These are phyloP conservation scores for Penicillium parvum DNA, from an alignment of 495 filamentous ascomycete species.

Conservation along the genomic window DNA sequence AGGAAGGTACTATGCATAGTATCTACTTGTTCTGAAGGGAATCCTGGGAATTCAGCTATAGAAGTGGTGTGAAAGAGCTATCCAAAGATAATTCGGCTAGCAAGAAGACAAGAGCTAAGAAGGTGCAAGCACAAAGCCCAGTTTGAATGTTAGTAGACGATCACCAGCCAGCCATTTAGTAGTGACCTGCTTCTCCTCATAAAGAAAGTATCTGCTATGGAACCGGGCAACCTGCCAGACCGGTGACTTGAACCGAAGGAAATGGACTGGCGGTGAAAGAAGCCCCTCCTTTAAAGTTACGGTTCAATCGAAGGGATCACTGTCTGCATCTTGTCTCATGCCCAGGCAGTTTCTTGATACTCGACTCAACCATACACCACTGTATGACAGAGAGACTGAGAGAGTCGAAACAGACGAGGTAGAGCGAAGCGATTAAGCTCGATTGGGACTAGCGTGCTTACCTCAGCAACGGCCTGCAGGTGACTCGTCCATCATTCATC, in stretches of 20 bases:
- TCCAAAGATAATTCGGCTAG: too few relatives aligned
- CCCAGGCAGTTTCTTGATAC: too few relatives aligned
- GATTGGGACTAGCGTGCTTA: slow-evolving; percentile 9
- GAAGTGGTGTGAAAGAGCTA: too few relatives aligned
- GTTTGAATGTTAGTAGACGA: too few relatives aligned
- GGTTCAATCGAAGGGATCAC: neutral
- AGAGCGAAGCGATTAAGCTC: slow-evolving; percentile 7
- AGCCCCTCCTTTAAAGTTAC: neutral
- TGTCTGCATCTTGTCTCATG: too few relatives aligned
- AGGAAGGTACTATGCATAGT: too few relatives aligned
- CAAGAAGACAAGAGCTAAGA: too few relatives aligned
- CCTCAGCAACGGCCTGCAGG: slow-evolving; percentile 11
- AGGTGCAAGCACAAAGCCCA: too few relatives aligned
- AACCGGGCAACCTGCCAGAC: neutral
- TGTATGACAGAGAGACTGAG: neutral
- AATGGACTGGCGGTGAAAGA: slow-evolving; percentile 7
- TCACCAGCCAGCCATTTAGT: too few relatives aligned
- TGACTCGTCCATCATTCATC: slow-evolving; percentile 13
- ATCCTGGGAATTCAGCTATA: neutral
- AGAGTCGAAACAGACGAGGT: neutral
- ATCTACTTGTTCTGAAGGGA: too few relatives aligned
- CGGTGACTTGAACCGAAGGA: neutral
- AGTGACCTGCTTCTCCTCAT: neutral
- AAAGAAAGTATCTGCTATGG: neutral
- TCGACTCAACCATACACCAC: too few relatives aligned